Conservation (phyloP, 768 basidiomycete genomes). For the Lanmaoa pseudosensibilis region DNA sequence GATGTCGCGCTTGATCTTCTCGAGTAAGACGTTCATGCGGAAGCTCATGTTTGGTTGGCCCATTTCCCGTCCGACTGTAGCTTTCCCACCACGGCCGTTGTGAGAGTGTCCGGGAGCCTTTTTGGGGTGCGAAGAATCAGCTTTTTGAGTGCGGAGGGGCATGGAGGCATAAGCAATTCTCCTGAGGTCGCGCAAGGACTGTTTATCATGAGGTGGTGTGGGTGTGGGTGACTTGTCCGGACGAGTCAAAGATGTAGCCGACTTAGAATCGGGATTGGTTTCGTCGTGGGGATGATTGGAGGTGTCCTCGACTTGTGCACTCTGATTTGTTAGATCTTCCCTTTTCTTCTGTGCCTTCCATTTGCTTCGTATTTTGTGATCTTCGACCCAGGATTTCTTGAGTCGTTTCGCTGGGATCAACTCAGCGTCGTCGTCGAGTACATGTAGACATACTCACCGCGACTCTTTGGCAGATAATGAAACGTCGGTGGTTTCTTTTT, state of each 20-base stretch:
- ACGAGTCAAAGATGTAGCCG: background rate
- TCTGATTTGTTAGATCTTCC: conserved; percentile 34
- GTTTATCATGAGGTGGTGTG: conserved; percentile 10
- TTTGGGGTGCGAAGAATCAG: conserved; percentile 40
- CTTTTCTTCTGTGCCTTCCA: conserved; percentile 73
- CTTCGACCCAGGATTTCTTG: conserved; percentile 78
- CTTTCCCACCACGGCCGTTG: conserved; percentile 31
- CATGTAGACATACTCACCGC: conserved; percentile 48
- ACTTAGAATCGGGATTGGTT: background rate
- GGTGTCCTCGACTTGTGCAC: background rate
- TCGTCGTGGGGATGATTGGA: conserved; percentile 1
- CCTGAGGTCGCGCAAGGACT: conserved; percentile 58
- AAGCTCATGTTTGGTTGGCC: conserved; percentile 79
- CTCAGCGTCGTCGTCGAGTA: conserved; percentile 2
- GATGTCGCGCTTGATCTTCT: conserved; percentile 73
- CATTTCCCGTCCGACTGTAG: conserved; percentile 25
- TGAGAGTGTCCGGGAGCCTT: conserved; percentile 11
- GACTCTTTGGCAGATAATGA: conserved; percentile 58
- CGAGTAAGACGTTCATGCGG: conserved; percentile 84
- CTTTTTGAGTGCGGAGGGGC: conserved; percentile 58
- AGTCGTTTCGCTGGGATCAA: conserved; percentile 64
- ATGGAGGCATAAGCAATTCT: conserved; percentile 60
- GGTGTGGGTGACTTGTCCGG: background rate
- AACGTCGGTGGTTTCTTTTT: conserved; percentile 68
- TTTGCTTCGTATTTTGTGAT: conserved; percentile 71